Evolutionary conservation across 306 rosid species (phyloP).

Genomic region (Vigna reflexopilosa): DNA sequence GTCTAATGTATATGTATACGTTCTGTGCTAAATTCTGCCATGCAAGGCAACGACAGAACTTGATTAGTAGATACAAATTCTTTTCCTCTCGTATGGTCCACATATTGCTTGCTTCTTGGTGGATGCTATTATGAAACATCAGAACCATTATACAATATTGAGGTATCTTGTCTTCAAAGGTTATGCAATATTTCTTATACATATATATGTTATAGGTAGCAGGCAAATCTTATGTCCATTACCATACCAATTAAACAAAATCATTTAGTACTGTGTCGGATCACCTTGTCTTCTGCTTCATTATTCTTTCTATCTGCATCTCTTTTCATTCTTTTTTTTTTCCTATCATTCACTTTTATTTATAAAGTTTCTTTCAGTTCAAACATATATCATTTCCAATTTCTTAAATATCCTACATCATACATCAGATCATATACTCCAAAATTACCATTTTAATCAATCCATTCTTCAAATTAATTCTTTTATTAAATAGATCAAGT

Average conservation of each 20-base stretch:
- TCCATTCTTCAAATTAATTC: too few relatives aligned
- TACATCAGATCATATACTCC: too few relatives aligned
- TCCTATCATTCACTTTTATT: too few relatives aligned
- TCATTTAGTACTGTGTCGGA: background rate
- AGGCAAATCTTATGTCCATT: background rate
- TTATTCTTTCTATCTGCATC: background rate
- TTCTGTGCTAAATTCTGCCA: constrained; percentile 18
- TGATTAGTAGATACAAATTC: constrained; percentile 10
- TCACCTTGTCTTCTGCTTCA: background rate
- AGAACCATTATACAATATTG: background rate
- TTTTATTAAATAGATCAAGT: too few relatives aligned
- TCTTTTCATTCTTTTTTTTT: background rate
- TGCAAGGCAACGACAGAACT: constrained; percentile 13
- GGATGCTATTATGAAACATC: constrained; percentile 18
- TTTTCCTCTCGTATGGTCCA: constrained; percentile 2
- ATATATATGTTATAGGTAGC: too few relatives aligned
- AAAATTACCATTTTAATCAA: too few relatives aligned
- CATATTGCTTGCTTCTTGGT: background rate
- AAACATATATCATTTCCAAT: too few relatives aligned
- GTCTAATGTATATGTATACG: background rate
- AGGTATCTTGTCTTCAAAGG: background rate
- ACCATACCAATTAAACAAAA: background rate
- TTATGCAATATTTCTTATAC: background rate
- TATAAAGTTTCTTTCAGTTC: too few relatives aligned
- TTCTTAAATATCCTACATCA: too few relatives aligned